Percentiles rank a stretch among this genome's conserved stretches.
Conservation (phyloP, 23 red algal species). For the Pyropia yezoensis region DNA sequence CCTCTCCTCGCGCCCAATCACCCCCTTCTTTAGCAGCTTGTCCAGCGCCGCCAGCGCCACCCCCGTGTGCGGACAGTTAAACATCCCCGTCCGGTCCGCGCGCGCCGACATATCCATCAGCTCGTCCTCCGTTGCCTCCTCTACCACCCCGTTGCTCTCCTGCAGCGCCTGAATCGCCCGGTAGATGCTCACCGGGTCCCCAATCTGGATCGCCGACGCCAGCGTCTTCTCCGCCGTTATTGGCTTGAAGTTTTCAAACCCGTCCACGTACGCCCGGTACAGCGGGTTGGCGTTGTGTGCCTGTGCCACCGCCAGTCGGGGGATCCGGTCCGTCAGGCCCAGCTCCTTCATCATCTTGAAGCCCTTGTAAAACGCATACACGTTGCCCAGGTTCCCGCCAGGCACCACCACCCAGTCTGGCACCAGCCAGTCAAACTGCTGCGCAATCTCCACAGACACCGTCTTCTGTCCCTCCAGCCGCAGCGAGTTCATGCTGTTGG, state of each 20-base stretch:
- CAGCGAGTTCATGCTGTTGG: conserved; percentile 98
- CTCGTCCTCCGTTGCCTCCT: conserved; percentile 95
- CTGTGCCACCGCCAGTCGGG: conserved; percentile 87
- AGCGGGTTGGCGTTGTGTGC: conserved; percentile 96
- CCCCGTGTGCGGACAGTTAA: conserved; percentile 99
- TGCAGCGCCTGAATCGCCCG: conserved; percentile 83
- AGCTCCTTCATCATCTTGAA: conserved; percentile 96
- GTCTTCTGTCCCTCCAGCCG: conserved; percentile 99
- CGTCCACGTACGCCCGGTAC: conserved; percentile 68
- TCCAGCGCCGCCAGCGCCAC: conserved; percentile 95
- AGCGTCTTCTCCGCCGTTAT: conserved; percentile 69
- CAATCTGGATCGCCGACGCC: conserved; percentile 98
- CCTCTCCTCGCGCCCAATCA: conserved; percentile 66
- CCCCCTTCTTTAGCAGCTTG: conserved; percentile 65
- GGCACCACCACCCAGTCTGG: conserved; percentile 98
- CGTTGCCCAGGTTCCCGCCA: conserved; percentile 95
- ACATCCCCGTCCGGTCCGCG: conserved; percentile 97
- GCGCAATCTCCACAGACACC: conserved; percentile 93
- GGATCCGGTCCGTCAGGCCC: conserved; percentile 79
- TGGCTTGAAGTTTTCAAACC: conserved; percentile 57
- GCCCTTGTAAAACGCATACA: conserved; percentile 99
- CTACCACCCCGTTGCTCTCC: conserved; percentile 80
- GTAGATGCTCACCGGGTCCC: conserved; percentile 89
- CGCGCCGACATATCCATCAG: conserved; percentile 87
- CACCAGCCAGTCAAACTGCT: conserved; percentile 99